Base-by-base conservation (phyloP, 2,329 filamentous ascomycete species). In the Pseudogymnoascus sp. region DNA sequence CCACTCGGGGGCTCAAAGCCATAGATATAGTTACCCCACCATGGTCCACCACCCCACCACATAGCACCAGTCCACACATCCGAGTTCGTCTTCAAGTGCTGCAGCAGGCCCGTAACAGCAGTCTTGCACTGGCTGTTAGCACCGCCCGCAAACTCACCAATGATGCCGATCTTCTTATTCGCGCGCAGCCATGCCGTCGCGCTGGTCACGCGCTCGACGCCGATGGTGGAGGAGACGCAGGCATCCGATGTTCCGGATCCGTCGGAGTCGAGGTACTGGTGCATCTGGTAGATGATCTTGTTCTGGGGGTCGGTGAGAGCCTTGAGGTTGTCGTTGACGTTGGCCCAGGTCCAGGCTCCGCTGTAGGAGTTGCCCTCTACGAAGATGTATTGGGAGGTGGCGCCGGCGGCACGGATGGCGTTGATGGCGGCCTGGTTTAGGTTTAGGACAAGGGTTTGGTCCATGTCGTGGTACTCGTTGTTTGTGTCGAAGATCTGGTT, bases 201-300 rank as follows among this genome's bases (percentile, higher is more conserved):
- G 9, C 72, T 76, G 18, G 74, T 66, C 16, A 86, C 72, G 3
- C 83, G 76, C 67, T 84, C 79, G 23, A 73, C 71, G 61, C 83
- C 81, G 65, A 85, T 82, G n/a, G 82, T 85, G 4, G 72, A 66
- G 65, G 72, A 78, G 14, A 84, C 81, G 69, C 83, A 86, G 28
- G 74, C 73, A 2, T 73, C 74, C 2, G 74, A 75, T 0, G 82
- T 84, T 7, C 83, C 83, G 1, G 78, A 81, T 62, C 80, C 79
- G 65, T 85, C 82, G 0, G 73, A 75, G 73, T 86, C 83, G 38
- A 85, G 82, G 68, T 85, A 86, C 73, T 85, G 83, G 70, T 86
- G 83, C 83, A 85, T 85, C 69, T 85, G 81, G 72, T 82, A 85
- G 70, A 85, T 73, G 63, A 85, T 77, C 69, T 82, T 83, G 73